phyloP scores from a whole-genome alignment of 495 filamentous ascomycete species.

The Aspergillus nidulans region DNA sequence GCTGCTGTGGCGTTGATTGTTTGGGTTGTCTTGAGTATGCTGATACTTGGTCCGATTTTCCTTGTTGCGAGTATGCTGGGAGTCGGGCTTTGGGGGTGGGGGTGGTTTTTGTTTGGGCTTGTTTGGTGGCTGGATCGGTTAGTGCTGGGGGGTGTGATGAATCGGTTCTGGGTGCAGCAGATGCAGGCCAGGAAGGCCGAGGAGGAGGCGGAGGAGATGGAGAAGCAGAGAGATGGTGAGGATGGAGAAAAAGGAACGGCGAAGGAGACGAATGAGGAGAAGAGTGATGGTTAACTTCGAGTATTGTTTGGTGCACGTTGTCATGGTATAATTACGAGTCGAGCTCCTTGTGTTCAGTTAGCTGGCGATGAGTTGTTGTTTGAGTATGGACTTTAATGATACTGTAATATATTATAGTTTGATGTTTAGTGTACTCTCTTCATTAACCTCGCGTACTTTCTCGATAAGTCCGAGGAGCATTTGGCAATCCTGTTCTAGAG shows the following conservation, averaged over 20 bases:
- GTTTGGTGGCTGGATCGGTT: constrained; percentile 30
- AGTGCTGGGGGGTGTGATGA: constrained; percentile 31
- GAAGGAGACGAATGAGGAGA: background rate
- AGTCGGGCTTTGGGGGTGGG: constrained; percentile 36
- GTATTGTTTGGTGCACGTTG: too few relatives aligned
- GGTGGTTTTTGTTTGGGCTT: constrained; percentile 34
- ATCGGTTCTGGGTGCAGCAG: constrained; percentile 30
- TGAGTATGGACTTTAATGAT: too few relatives aligned
- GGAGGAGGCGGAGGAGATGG: background rate
- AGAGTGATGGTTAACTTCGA: background rate
- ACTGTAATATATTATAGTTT: too few relatives aligned
- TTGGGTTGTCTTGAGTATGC: constrained; percentile 29
- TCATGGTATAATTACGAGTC: too few relatives aligned
- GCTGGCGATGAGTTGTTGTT: too few relatives aligned
- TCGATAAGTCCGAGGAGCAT: too few relatives aligned
- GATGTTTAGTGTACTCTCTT: too few relatives aligned
- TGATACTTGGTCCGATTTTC: constrained; percentile 34
- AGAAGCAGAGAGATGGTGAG: background rate
- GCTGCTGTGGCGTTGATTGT: constrained; percentile 30
- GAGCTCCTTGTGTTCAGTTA: too few relatives aligned
- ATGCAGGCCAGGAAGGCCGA: constrained; percentile 5
- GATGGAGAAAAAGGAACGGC: background rate
- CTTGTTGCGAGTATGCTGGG: constrained; percentile 36
- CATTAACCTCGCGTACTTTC: too few relatives aligned
- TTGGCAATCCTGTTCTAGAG: too few relatives aligned